These are phyloP conservation scores for Veloboletus limbatus DNA, from an alignment of 1,284 basidiomycete genomes.

Conservation along the genomic window DNA sequence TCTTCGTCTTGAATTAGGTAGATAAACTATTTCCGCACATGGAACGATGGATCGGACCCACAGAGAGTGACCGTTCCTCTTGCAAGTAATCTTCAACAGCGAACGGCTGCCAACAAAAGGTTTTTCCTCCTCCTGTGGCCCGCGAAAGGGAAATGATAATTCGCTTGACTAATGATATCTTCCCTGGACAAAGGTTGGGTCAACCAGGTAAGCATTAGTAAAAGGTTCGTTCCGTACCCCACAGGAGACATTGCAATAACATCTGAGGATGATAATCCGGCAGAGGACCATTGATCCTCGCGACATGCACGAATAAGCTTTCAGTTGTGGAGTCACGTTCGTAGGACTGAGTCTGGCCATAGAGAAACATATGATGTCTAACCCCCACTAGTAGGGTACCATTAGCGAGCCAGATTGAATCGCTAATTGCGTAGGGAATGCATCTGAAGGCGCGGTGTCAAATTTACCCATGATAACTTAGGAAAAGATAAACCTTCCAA, in stretches of 20 bases:
- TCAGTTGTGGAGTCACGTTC: constrained; percentile 34
- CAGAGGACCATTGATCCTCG: constrained; percentile 78
- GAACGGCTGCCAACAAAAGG: constrained; percentile 43
- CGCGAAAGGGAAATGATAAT: constrained; percentile 69
- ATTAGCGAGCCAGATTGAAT: constrained; percentile 84
- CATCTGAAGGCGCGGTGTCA: constrained; percentile 43
- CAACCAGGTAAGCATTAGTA: not conserved
- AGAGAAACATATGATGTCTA: constrained; percentile 78
- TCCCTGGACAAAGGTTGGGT: constrained; percentile 47
- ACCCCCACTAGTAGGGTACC: constrained; percentile 76
- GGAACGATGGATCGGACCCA: constrained; percentile 8
- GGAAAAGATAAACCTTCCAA: constrained; percentile 51
- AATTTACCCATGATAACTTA: not conserved
- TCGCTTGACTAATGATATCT: constrained; percentile 79
- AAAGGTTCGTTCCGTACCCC: constrained; percentile 57
- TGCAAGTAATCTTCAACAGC: constrained; percentile 55
- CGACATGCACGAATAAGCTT: constrained; percentile 79
- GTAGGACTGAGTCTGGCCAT: constrained; percentile 42
- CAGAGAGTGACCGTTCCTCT: constrained; percentile 27
- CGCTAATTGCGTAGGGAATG: constrained; percentile 74
- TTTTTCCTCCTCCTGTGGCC: constrained; percentile 31
- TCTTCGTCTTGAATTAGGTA: constrained; percentile 26
- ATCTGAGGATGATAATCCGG: constrained; percentile 90
- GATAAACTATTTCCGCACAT: not conserved
- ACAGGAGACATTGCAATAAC: constrained; percentile 85